Percentiles rank a stretch among this genome's conserved stretches.
phyloP scores from a whole-genome alignment of 2,329 filamentous ascomycete genomes.

The Aplosporella prunicola region DNA sequence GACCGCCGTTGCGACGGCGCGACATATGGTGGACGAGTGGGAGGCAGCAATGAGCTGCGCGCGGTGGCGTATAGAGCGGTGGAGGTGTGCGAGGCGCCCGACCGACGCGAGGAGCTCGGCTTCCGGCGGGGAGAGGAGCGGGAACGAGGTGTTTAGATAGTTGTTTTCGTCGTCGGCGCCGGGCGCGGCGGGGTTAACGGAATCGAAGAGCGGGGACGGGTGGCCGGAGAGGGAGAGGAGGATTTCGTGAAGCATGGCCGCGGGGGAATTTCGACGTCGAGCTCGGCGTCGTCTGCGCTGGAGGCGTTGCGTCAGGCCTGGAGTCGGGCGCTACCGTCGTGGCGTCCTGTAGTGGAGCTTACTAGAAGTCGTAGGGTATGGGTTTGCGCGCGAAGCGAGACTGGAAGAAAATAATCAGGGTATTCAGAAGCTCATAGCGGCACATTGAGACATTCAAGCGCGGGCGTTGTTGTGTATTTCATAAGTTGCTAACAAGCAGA shows the following conservation, averaged over 20 bases:
- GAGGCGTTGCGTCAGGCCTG: slow-evolving; percentile 12
- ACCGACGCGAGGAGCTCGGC: slow-evolving; percentile 69
- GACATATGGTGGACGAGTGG: slow-evolving; percentile 75
- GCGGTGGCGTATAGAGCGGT: slow-evolving; percentile 60
- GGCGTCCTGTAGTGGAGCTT: neutral
- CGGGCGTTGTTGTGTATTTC: slow-evolving; percentile 1
- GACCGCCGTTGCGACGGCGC: slow-evolving; percentile 74
- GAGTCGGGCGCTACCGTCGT: neutral
- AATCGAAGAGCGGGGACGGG: slow-evolving; percentile 73
- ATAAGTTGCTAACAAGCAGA: too few relatives aligned
- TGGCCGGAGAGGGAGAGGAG: slow-evolving; percentile 92
- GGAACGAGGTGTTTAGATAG: slow-evolving; percentile 31
- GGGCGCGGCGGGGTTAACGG: slow-evolving; percentile 25
- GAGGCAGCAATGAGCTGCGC: slow-evolving; percentile 57
- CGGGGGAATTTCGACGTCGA: slow-evolving; percentile 3
- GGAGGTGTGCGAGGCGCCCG: slow-evolving; percentile 66
- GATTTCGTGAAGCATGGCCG: slow-evolving; percentile 90
- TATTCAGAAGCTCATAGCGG: slow-evolving; percentile 28
- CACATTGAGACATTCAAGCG: slow-evolving; percentile 20
- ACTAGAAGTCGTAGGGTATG: slow-evolving; percentile 12
- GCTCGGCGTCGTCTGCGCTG: slow-evolving; percentile 1
- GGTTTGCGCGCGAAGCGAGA: slow-evolving; percentile 13
- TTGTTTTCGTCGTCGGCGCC: slow-evolving; percentile 19
- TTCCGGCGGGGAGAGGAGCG: slow-evolving; percentile 64
- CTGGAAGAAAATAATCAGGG: slow-evolving; percentile 23